Base-by-base conservation (phyloP, 176 grass and related monocot species). In the Dendrocalamus sinicus region DNA sequence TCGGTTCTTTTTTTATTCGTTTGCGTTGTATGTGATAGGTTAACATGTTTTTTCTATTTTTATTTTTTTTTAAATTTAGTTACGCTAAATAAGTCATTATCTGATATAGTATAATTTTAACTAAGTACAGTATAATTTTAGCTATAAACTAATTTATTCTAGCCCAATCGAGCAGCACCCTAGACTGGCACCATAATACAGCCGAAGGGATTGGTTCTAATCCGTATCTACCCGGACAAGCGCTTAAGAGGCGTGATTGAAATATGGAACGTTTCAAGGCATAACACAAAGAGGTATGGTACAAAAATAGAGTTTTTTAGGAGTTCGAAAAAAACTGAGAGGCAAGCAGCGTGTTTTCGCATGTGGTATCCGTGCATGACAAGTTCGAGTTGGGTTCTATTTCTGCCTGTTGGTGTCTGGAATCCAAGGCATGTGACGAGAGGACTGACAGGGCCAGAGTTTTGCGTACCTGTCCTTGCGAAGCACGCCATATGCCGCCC, bases 361-460 rank as follows among this genome's bases (percentile, higher is more conserved):
- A 79, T 75, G 80, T 74, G 73, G 59, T 8, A 43, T 14, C 80
- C 67, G 68, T 68, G 80, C 43, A 67, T 57, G 32, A 63, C 65
- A 55, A 58, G 57, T 72, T 8, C 11, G 24, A 32, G 20, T 72
- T 66, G 71, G 64, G 45, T 9, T 81, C 14, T 23, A 35, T 35
- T 35, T 44, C 43, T 44, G 55, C 16, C 72, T 44, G n/a, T 4
- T 40, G 44, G 30, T 23, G 16, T 2, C 17, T 37, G 17, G n/a
- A 81, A 82, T 66, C 24, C 65, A 66, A 2, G 2, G 5, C 88
- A 86, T 84, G 89, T 90, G 88, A 86, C 30, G 4, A 81, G 48
- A 72, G 40, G 79, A 79, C 37, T 7, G 51, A 9, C 20, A 43
- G 20, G 8, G 16, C 55, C 5, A 48, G 54, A 67, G 6, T 28